Conservation (phyloP, 2,329 filamentous ascomycete genomes). For the Nakataea oryzae region DNA sequence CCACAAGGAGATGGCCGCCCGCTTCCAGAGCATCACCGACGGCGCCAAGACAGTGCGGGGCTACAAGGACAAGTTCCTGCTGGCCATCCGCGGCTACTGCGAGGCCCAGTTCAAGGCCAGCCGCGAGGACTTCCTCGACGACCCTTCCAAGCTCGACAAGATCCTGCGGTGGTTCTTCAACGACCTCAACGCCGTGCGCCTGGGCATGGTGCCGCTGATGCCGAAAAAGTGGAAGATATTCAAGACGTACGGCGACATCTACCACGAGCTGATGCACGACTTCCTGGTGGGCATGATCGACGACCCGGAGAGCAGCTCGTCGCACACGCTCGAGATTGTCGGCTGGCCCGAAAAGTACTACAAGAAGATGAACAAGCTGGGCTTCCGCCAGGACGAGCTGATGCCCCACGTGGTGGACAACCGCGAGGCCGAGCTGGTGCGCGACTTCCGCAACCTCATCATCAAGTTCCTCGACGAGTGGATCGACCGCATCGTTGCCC, state of each 20-base stretch:
- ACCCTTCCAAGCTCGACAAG: slow-evolving; percentile 77
- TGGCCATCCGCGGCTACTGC: slow-evolving; percentile 65
- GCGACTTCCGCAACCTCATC: slow-evolving; percentile 90
- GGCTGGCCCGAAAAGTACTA: slow-evolving; percentile 97
- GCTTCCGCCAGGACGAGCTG: slow-evolving; percentile 67
- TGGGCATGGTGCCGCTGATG: slow-evolving; percentile 85
- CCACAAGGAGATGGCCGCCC: slow-evolving; percentile 84
- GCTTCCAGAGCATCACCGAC: slow-evolving; percentile 91
- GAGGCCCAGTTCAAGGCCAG: slow-evolving; percentile 64
- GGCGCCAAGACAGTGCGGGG: slow-evolving; percentile 86
- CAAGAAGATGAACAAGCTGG: slow-evolving; percentile 86
- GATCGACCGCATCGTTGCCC: slow-evolving; percentile 84
- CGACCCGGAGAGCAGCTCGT: slow-evolving; percentile 72
- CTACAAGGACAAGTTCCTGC: slow-evolving; percentile 92
- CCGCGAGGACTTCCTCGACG: slow-evolving; percentile 67
- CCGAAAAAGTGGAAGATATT: slow-evolving; percentile 96
- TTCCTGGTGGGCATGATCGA: slow-evolving; percentile 77
- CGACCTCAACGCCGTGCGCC: slow-evolving; percentile 86
- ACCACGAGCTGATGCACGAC: slow-evolving; percentile 92
- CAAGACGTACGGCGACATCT: slow-evolving; percentile 80
- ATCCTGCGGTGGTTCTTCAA: slow-evolving; percentile 95
- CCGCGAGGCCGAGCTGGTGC: slow-evolving; percentile 78
- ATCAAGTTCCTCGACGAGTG: slow-evolving; percentile 94
- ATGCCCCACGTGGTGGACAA: slow-evolving; percentile 82
- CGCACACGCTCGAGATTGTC: slow-evolving; percentile 82